Evolutionary conservation across 148 eudicot species (phyloP), one percentile per base, ranked within the genome.

Genomic region (Gaultheria prostrata): DNA sequence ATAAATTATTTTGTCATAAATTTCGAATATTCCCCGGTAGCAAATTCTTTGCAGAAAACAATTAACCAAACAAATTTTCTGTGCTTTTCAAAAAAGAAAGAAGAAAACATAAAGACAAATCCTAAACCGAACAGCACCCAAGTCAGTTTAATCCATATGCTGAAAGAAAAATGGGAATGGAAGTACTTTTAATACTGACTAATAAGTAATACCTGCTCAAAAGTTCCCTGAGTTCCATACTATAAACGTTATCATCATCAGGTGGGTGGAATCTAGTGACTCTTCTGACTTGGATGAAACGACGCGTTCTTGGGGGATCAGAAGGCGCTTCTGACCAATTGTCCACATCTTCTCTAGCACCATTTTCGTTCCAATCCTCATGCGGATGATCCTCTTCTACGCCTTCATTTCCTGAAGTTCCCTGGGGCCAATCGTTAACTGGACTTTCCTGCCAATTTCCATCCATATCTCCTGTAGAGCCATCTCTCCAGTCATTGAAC

Each of bases 221-320:
- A 82, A 97, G 96, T 86, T 97, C 99, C 89, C 98, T 95, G 80
- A 97, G 99, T 89, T 97, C 99, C 98, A 97, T 95, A 87, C 98
- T 95, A 86, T 97, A 95, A 71, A 95, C 98, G 85, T 93, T 94
- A 79, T 95, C 99, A 83, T 95, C 99, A 79, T 92, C 95, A 33
- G 98, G 98, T 76, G 94, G 98, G 82, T 93, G 96, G 86, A 94
- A 97, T 89, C 99, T 90, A 82, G 87, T 88, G 54, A 71, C 79
- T 84, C 96, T 92, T 87, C 98, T 88, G 35, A 82, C 32, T 24
- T 97, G 93, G 83, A 89, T 80, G 78, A 88, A 67, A 69, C 91
- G 91, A 13, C 91, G 89, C 84, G 85, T 83, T 86, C 98, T 89
- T 82, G 93, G 89, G 81, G 87, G 92, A 81, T 86, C 92, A 84